Conservation (phyloP, 768 basidiomycete genomes). For the Pleurotus djamor region DNA sequence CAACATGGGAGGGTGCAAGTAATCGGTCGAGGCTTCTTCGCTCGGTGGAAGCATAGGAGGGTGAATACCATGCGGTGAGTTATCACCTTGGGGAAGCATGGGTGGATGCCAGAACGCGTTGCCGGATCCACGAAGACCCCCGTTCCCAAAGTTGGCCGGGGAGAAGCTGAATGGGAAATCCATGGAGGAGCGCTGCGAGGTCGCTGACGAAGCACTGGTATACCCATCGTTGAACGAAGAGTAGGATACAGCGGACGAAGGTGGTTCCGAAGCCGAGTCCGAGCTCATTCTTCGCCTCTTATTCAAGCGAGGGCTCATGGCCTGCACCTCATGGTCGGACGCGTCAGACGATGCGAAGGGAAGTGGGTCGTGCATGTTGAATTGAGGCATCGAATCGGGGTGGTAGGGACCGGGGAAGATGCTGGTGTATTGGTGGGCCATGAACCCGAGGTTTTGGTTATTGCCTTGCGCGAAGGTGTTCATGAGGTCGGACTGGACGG, state of each 20-base stretch:
- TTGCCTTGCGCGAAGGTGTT: conserved; percentile 37
- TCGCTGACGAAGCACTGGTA: conserved; percentile 53
- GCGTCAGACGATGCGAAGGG: conserved; percentile 49
- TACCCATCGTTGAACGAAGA: conserved; percentile 62
- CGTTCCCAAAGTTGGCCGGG: conserved; percentile 41
- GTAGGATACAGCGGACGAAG: conserved; percentile 63
- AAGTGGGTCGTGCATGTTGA: conserved; percentile 49
- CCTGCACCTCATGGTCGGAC: conserved; percentile 25
- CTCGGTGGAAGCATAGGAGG: conserved; percentile 63
- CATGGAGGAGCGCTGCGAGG: conserved; percentile 51
- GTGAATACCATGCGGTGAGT: conserved; percentile 59
- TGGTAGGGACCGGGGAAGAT: conserved; percentile 71
- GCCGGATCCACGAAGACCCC: conserved; percentile 47
- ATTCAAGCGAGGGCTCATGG: conserved; percentile 43
- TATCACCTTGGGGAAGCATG: conserved; percentile 55
- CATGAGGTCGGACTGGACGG: conserved; percentile 50
- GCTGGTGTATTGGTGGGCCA: conserved; percentile 33
- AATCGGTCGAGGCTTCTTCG: conserved; percentile 73
- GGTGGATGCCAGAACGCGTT: conserved; percentile 82
- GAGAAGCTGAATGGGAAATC: conserved; percentile 65
- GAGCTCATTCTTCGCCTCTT: conserved; percentile 78
- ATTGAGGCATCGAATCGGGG: conserved; percentile 64
- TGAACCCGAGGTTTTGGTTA: conserved; percentile 20
- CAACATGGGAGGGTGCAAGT: conserved; percentile 61
- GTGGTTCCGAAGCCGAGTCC: conserved; percentile 48